Evolutionary conservation across 2,329 filamentous ascomycete genomes (phyloP).

Genomic region (Metarhizium robertsii): DNA sequence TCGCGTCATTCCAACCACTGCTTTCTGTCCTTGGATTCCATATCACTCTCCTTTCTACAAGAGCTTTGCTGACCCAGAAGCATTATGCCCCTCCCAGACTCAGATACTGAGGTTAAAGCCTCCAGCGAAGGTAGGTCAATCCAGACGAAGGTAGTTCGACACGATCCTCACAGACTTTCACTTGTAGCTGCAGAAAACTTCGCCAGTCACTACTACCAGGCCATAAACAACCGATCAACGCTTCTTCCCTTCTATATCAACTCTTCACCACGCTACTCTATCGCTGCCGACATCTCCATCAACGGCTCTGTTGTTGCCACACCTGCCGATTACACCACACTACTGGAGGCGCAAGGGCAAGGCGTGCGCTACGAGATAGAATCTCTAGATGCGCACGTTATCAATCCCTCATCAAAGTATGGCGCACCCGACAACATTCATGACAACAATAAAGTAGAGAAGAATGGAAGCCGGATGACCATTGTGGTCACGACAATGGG

Average conservation of each 20-base stretch:
- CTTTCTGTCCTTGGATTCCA: no score
- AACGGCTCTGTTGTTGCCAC: conserved; percentile 62
- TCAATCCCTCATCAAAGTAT: conserved; percentile 58
- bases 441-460: conserved; percentile 32
- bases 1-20: no score
- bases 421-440: conserved; percentile 41
- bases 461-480: conserved; percentile 51
- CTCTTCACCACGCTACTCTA: conserved; percentile 39
- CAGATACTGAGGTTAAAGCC: conserved; percentile 33
- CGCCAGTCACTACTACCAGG: conserved; percentile 63
- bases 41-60: no score
- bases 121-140: conserved; percentile 34
- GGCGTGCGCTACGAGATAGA: conserved; percentile 62
- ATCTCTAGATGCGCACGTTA: conserved; percentile 66
- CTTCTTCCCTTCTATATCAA: conserved; percentile 65
- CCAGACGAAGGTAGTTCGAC: not conserved
- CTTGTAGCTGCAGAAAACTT: conserved; percentile 59
- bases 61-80: not conserved
- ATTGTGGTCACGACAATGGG: conserved; percentile 68
- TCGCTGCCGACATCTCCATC: conserved; percentile 64
- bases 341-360: conserved; percentile 55
- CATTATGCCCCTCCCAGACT: conserved; percentile 26
- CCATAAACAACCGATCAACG: conserved; percentile 54
- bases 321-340: conserved; percentile 55
- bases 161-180: not conserved